Conservation (phyloP, 1,284 basidiomycete species). For the Agaricales sp. region DNA sequence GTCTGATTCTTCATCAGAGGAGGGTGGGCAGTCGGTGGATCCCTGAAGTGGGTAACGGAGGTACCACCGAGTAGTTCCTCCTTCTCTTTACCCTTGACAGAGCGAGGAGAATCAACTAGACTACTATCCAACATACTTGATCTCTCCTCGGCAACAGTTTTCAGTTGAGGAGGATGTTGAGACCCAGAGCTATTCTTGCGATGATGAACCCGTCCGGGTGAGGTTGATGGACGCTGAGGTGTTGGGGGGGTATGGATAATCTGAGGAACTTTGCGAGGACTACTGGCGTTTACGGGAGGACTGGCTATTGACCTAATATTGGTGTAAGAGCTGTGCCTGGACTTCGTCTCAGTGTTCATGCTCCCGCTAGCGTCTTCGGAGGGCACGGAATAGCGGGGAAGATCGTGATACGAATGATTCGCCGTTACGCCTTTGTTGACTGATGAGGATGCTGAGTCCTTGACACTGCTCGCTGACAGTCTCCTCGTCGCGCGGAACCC, state of each 20-base stretch:
- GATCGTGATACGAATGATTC: conserved; percentile 5
- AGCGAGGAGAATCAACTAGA: conserved; percentile 7
- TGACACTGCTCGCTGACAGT: no score
- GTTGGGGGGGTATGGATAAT: conserved; percentile 35
- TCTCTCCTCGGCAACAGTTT: neutral
- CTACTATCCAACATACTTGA: conserved; percentile 8
- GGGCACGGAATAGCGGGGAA: conserved; percentile 3
- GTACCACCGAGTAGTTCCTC: conserved; percentile 11
- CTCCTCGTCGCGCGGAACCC: neutral
- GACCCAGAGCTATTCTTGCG: neutral
- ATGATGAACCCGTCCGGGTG: neutral
- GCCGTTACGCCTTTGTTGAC: no score
- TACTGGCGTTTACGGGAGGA: conserved; percentile 12
- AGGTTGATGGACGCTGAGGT: conserved; percentile 20
- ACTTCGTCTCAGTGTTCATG: conserved; percentile 11
- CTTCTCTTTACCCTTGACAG: conserved; percentile 14
- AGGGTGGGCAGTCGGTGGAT: conserved; percentile 9
- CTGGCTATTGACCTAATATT: neutral
- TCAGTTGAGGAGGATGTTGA: conserved; percentile 5
- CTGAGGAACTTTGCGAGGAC: conserved; percentile 15
- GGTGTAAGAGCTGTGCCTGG: conserved; percentile 5
- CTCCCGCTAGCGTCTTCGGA: neutral
- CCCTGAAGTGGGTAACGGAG: conserved; percentile 8
- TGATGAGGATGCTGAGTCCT: no score
- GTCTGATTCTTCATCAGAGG: conserved; percentile 19